These are phyloP conservation scores for Effrenium voratum DNA, from an alignment of 73 alveolate genomes.

Conservation along the genomic window DNA sequence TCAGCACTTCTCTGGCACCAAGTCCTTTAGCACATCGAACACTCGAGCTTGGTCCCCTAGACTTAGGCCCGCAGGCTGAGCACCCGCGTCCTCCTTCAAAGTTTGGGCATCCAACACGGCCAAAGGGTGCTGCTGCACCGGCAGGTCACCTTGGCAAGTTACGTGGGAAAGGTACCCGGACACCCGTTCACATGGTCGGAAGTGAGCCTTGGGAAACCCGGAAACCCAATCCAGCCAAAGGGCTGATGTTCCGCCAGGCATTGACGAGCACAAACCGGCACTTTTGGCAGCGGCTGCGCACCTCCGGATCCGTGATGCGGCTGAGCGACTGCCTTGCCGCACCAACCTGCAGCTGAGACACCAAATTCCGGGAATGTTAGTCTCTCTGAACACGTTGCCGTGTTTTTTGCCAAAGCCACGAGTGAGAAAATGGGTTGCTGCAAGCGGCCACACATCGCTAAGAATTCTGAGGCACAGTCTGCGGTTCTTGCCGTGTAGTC, in stretches of 20 bases:
- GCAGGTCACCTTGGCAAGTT: neutral
- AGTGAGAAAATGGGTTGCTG: too few species aligned
- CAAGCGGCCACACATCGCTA: too few species aligned
- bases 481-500: neutral
- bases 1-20: too few species aligned
- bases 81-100: neutral
- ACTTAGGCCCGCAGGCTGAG: too few species aligned
- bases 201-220: too few species aligned
- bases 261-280: conserved; percentile 1
- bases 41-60: too few species aligned
- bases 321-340: neutral
- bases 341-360: neutral
- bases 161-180: too few species aligned
- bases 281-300: neutral
- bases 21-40: too few species aligned
- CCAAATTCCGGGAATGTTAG: too few species aligned
- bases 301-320: neutral
- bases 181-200: too few species aligned
- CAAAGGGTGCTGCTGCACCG: neutral
- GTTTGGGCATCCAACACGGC: neutral
- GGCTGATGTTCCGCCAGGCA: conserved; percentile 13
- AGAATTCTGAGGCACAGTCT: neutral
- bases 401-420: neutral
- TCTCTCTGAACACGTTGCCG: too few species aligned
- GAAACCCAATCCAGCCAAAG: neutral